Evolutionary conservation across 2,329 filamentous ascomycete species (phyloP).

Genomic region (Zymoseptoria tritici): DNA sequence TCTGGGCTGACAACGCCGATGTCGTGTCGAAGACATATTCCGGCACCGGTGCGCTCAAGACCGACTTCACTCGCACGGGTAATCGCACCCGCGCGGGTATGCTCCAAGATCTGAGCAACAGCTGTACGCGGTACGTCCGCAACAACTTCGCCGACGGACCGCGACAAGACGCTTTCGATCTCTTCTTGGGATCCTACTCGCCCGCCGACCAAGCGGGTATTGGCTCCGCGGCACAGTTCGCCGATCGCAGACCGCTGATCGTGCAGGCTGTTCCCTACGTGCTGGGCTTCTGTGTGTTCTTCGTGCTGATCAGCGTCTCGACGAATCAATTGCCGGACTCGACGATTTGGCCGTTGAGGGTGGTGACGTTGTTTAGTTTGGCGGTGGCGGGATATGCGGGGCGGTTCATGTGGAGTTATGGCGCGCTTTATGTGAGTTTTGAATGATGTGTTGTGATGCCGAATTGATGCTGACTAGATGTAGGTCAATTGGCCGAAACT

Average conservation of each 20-base stretch:
- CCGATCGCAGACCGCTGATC: constrained; percentile 74
- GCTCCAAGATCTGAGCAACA: constrained; percentile 80
- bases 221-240: constrained; percentile 67
- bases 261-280: constrained; percentile 94
- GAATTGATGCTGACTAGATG: constrained; percentile 12
- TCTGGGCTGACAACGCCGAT: constrained; percentile 98
- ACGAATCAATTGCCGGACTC: constrained; percentile 65
- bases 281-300: constrained; percentile 75
- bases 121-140: constrained; percentile 76
- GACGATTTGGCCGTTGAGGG: constrained; percentile 68
- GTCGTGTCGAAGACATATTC: constrained; percentile 89
- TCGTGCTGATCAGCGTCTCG: constrained; percentile 67
- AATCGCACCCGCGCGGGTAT: constrained; percentile 78
- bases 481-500: constrained; percentile 98
- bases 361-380: constrained; percentile 76
- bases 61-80: constrained; percentile 91
- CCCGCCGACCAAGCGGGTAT: constrained; percentile 60
- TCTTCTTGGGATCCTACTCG: constrained; percentile 82
- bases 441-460: not conserved
- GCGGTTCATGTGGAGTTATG: constrained; percentile 73
- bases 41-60: constrained; percentile 94
- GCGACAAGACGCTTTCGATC: constrained; percentile 87
- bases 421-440: constrained; percentile 83
- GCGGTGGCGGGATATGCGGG: constrained; percentile 62
- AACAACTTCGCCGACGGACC: constrained; percentile 97